Percentiles rank a stretch among this genome's conserved stretches.
Evolutionary conservation across 805 yeast species (phyloP).

Genomic region (Grigorovia yakushimaensis): DNA sequence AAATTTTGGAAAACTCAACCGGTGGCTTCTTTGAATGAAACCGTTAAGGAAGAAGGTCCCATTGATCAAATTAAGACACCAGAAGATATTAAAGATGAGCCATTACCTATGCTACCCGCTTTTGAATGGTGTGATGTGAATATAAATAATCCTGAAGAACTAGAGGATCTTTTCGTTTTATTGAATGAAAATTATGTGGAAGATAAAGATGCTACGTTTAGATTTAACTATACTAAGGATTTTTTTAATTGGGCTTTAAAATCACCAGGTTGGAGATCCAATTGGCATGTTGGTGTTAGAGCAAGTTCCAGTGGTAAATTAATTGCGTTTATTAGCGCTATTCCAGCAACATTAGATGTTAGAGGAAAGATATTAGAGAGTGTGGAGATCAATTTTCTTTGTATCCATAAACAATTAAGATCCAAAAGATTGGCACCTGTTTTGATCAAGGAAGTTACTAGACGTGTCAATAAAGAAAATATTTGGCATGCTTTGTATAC

Average conservation of each 20-base stretch:
- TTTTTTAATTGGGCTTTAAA: conserved; percentile 89
- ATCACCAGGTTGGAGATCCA: conserved; percentile 84
- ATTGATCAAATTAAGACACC: conserved; percentile 61
- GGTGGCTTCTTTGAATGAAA: conserved; percentile 67
- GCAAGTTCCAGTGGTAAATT: conserved; percentile 66
- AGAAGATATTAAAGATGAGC: conserved; percentile 59
- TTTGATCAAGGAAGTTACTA: conserved; percentile 84
- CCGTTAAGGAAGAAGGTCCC: conserved; percentile 64
- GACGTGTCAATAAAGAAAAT: conserved; percentile 74
- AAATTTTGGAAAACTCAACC: conserved; percentile 99
- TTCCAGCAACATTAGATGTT: conserved; percentile 63
- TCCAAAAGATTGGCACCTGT: conserved; percentile 93
- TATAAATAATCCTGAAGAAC: conserved; percentile 40
- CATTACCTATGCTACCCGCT: conserved; percentile 61
- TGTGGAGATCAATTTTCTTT: conserved; percentile 87
- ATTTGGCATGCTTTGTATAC: conserved; percentile 97
- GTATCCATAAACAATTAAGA: conserved; percentile 88
- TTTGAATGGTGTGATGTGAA: conserved; percentile 89
- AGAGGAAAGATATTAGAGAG: conserved; percentile 46
- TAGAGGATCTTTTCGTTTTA: conserved; percentile 70
- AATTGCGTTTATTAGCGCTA: conserved; percentile 87
- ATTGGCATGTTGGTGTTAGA: conserved; percentile 92
- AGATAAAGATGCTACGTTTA: conserved; percentile 82
- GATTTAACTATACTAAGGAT: conserved; percentile 77
- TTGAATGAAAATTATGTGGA: conserved; percentile 89